Conservation (phyloP, 768 basidiomycete species). For the Pholiota microspora region DNA sequence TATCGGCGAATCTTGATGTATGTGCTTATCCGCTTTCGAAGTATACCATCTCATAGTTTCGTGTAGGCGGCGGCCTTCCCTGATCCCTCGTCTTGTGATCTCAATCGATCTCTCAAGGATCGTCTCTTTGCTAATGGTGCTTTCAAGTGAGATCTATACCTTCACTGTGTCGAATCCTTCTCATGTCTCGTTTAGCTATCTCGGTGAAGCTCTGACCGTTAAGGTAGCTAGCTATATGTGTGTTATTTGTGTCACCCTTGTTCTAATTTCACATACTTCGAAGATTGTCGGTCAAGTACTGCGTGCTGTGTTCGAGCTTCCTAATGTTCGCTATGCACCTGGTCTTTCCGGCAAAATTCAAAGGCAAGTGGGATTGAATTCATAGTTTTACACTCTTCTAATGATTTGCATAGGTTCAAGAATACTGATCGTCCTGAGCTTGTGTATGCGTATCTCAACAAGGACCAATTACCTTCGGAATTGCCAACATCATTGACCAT, state of each 20-base stretch:
- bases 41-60: neutral
- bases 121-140: conserved; percentile 47
- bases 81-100: conserved; percentile 42
- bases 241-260: neutral
- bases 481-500: conserved; percentile 72
- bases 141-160: conserved; percentile 31
- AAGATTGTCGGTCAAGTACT: conserved; percentile 61
- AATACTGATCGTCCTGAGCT: conserved; percentile 46
- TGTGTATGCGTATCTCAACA: conserved; percentile 54
- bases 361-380: too few relatives aligned
- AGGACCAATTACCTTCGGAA: conserved; percentile 45
- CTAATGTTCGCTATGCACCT: conserved; percentile 63
- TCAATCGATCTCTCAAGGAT: conserved; percentile 42
- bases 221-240: conserved; percentile 36
- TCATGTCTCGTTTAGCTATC: conserved; percentile 20
- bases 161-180: neutral
- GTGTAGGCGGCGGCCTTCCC: conserved; percentile 51
- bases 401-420: conserved; percentile 40
- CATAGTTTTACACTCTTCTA: too few relatives aligned
- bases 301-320: conserved; percentile 58
- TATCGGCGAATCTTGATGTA: conserved; percentile 56
- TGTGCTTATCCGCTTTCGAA: conserved; percentile 18
- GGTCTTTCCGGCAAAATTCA: conserved; percentile 64
- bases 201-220: conserved; percentile 51
- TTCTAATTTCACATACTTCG: neutral